phyloP scores from a whole-genome alignment of 2,329 filamentous ascomycete species.

The Fusarium cyanostomum region DNA sequence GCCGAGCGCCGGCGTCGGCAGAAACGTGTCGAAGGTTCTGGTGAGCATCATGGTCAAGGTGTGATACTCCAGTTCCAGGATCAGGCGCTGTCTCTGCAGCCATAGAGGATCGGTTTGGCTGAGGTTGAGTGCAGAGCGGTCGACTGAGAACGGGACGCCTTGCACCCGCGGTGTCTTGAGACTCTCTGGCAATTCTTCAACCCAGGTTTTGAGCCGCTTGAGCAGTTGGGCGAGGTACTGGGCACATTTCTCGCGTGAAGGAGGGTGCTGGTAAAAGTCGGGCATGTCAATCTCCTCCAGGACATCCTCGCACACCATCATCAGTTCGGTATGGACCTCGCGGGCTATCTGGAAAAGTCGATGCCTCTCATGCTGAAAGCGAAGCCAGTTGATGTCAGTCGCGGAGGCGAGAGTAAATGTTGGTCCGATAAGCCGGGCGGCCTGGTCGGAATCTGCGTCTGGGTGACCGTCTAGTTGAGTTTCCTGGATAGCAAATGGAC shows the following conservation, averaged over 20 bases:
- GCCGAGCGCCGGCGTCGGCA: slow-evolving; percentile 39
- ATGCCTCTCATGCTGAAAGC: slow-evolving; percentile 31
- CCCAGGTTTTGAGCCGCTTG: slow-evolving; percentile 45
- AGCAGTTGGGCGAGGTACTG: slow-evolving; percentile 40
- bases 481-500: slow-evolving; percentile 24
- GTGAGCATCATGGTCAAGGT: slow-evolving; percentile 50
- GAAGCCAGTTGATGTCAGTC: slow-evolving; percentile 35
- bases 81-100: slow-evolving; percentile 53
- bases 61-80: slow-evolving; percentile 56
- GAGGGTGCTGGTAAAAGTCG: slow-evolving; percentile 40
- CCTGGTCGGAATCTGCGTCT: slow-evolving; percentile 15
- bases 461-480: neutral
- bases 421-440: slow-evolving; percentile 25
- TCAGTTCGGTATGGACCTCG: slow-evolving; percentile 30
- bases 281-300: slow-evolving; percentile 21
- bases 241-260: slow-evolving; percentile 42
- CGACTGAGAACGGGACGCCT: slow-evolving; percentile 50
- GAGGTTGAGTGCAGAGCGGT: slow-evolving; percentile 45
- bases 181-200: slow-evolving; percentile 47
- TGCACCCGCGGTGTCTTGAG: slow-evolving; percentile 51
- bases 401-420: slow-evolving; percentile 21
- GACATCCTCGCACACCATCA: slow-evolving; percentile 21
- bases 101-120: slow-evolving; percentile 52
- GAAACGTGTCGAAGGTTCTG: slow-evolving; percentile 53
- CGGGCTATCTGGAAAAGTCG: slow-evolving; percentile 28